phyloP scores from a whole-genome alignment of 2,329 filamentous ascomycete species.

The Mycocentrospora acerina region DNA sequence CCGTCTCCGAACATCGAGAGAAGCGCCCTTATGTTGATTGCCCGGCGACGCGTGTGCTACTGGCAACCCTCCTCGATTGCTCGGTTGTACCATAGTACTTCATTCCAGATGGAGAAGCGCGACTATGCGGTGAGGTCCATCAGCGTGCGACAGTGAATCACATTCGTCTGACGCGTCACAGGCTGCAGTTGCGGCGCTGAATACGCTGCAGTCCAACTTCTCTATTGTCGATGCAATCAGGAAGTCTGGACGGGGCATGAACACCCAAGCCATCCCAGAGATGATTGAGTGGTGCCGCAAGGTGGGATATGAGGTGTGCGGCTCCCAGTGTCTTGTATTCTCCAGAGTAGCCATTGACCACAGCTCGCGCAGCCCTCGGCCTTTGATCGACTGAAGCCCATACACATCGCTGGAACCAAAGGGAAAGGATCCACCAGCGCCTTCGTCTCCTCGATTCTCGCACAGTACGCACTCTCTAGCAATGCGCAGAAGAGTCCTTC shows the following conservation, averaged over 20 bases:
- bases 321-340: constrained; percentile 14
- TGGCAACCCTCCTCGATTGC: constrained; percentile 10
- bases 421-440: constrained; percentile 90
- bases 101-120: constrained; percentile 31
- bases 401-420: constrained; percentile 92
- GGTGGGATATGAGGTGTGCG: constrained; percentile 71
- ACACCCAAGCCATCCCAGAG: constrained; percentile 75
- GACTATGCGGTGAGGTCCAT: constrained; percentile 35
- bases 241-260: constrained; percentile 72
- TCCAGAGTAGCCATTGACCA: constrained; percentile 7
- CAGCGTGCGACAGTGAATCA: not conserved
- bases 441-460: constrained; percentile 78
- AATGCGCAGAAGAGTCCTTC: constrained; percentile 38
- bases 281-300: constrained; percentile 76
- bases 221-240: constrained; percentile 74
- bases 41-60: constrained; percentile 18
- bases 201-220: constrained; percentile 78
- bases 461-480: constrained; percentile 55
- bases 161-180: constrained; percentile 38
- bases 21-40: constrained; percentile 38
- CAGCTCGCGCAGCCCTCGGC: constrained; percentile 55
- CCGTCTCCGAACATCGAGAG: constrained; percentile 7
- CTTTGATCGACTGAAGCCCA: constrained; percentile 60
- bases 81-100: constrained; percentile 19
- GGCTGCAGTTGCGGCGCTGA: constrained; percentile 72